Conservation (phyloP, 2,329 filamentous ascomycete species). For the Exophiala bonariae region DNA sequence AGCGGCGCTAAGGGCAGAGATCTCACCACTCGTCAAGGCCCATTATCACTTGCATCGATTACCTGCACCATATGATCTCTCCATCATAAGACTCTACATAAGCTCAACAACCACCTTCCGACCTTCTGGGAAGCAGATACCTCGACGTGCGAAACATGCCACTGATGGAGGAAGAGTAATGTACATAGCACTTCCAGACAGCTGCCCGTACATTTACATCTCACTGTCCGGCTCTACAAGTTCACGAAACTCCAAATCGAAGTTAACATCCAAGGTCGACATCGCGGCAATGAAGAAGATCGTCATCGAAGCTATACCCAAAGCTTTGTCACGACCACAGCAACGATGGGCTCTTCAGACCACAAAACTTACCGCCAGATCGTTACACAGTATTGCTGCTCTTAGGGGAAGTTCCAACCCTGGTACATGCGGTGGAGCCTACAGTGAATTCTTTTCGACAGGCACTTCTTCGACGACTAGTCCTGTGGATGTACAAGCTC, state of each 20-base stretch:
- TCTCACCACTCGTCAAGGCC: conserved; percentile 76
- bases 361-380: conserved; percentile 70
- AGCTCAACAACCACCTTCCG: conserved; percentile 76
- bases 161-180: conserved; percentile 70
- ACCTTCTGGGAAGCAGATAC: conserved; percentile 31
- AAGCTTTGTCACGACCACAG: conserved; percentile 74
- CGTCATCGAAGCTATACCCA: conserved; percentile 76
- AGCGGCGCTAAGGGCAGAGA: conserved; percentile 70
- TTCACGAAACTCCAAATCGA: conserved; percentile 20
- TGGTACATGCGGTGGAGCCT: conserved; percentile 74
- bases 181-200: conserved; percentile 80
- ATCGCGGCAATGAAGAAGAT: conserved; percentile 44
- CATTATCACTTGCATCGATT: conserved; percentile 76
- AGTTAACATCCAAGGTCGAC: conserved; percentile 19
- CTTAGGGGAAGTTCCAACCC: conserved; percentile 68
- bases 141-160: conserved; percentile 36
- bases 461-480: neutral
- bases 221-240: conserved; percentile 48
- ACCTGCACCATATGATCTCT: conserved; percentile 55
- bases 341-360: conserved; percentile 69
- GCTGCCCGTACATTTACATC: conserved; percentile 72
- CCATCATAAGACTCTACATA: conserved; percentile 76
- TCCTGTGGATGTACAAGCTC: conserved; percentile 6
- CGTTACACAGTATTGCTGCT: conserved; percentile 67
- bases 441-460: conserved; percentile 65